These are phyloP conservation scores for Colletotrichum horii DNA, from an alignment of 2,329 filamentous ascomycete genomes.

Conservation along the genomic window DNA sequence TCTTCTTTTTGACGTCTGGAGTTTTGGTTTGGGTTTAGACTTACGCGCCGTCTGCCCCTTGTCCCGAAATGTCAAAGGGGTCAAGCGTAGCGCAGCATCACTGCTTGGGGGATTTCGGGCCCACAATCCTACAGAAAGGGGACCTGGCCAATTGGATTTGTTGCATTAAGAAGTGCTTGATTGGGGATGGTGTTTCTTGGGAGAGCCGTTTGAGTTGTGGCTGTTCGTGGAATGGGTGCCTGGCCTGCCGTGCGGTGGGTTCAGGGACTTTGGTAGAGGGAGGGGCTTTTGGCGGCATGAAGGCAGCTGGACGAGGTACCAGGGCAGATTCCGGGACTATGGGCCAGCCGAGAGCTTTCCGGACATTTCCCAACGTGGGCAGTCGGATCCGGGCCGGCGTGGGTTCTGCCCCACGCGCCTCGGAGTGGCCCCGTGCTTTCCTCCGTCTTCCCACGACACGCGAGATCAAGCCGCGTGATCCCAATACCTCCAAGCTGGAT, in stretches of 20 bases:
- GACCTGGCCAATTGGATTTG: neutral
- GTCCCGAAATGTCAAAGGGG: neutral
- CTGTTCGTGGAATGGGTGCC: neutral
- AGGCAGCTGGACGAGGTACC: too few species aligned
- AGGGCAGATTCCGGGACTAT: neutral
- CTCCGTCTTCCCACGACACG: neutral
- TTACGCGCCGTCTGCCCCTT: neutral
- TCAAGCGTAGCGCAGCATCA: neutral
- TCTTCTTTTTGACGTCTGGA: neutral
- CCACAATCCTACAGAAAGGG: neutral
- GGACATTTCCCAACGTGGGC: neutral
- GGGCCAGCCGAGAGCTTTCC: too few species aligned
- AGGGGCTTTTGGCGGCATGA: neutral
- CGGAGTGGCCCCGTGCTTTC: neutral
- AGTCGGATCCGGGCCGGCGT: neutral
- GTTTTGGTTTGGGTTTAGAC: neutral
- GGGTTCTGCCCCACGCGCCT: neutral
- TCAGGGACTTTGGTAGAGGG: neutral
- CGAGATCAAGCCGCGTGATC: accelerated
- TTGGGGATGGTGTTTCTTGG: neutral
- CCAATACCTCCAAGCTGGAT: accelerated
- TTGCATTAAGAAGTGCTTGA: neutral
- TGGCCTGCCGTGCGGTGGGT: neutral
- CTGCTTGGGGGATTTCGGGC: neutral
- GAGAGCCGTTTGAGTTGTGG: neutral